Conservation (phyloP, 2,329 filamentous ascomycete species). For the Colletotrichum caudatum region DNA sequence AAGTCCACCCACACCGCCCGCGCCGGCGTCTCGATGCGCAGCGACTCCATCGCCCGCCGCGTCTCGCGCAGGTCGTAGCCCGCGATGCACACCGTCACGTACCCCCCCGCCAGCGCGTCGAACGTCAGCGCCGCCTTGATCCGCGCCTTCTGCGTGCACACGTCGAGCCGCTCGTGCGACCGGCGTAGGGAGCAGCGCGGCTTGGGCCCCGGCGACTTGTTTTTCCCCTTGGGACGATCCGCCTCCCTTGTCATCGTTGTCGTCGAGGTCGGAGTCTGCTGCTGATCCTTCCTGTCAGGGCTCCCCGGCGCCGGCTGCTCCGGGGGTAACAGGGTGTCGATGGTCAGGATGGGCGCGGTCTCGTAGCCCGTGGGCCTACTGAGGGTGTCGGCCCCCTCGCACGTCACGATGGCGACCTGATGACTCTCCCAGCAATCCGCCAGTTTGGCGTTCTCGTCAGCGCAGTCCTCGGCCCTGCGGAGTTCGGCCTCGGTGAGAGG, state of each 20-base stretch:
- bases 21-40: not conserved
- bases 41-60: slow-evolving; percentile 1
- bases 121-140: not conserved
- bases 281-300: not conserved
- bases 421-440: slow-evolving; percentile 13
- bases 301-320: not conserved
- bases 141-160: not conserved
- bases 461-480: slow-evolving; percentile 15
- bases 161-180: not conserved
- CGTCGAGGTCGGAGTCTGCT: not conserved
- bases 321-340: not conserved
- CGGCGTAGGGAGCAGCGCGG: not conserved
- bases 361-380: not conserved
- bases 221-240: not conserved
- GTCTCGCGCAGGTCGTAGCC: slow-evolving; percentile 19
- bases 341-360: not conserved
- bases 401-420: not conserved
- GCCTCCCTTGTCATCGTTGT: not conserved
- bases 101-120: not conserved
- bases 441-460: slow-evolving; percentile 17
- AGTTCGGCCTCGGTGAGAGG: slow-evolving; percentile 12
- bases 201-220: not conserved
- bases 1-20: slow-evolving; percentile 2
- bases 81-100: slow-evolving; percentile 13
- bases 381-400: not conserved